phyloP scores from a whole-genome alignment of 2,329 filamentous ascomycete species.

The Colletotrichum echinochloae region DNA sequence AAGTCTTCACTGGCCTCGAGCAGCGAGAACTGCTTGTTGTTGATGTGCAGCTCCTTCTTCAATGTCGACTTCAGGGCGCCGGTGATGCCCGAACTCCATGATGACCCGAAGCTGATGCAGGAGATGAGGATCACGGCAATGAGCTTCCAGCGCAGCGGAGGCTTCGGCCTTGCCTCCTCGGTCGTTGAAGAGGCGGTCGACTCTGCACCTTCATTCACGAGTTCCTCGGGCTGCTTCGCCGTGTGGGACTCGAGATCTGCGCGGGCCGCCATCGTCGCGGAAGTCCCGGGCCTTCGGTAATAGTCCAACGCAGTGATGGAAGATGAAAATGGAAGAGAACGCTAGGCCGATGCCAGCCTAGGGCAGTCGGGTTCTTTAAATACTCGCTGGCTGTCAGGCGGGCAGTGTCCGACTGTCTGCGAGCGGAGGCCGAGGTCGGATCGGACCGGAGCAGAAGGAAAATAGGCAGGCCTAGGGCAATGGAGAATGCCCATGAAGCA shows the following conservation, averaged over 20 bases:
- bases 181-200: conserved; percentile 7
- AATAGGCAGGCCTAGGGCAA: conserved; percentile 4
- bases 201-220: conserved; percentile 26
- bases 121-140: conserved; percentile 61
- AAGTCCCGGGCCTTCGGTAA: conserved; percentile 2
- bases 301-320: neutral
- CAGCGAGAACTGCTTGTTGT: conserved; percentile 69
- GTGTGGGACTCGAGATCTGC: conserved; percentile 25
- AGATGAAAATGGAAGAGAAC: neutral
- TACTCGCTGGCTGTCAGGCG: neutral
- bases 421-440: conserved; percentile 15
- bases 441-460: conserved; percentile 17
- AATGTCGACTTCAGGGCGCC: conserved; percentile 71
- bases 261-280: conserved; percentile 17
- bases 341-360: neutral
- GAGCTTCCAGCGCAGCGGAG: conserved; percentile 42
- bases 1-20: conserved; percentile 72
- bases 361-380: conserved; percentile 3
- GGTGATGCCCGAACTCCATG: conserved; percentile 71
- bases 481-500: conserved; percentile 6
- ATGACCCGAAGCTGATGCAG: conserved; percentile 68
- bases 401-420: neutral
- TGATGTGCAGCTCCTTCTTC: conserved; percentile 70
- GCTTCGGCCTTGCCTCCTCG: conserved; percentile 21
- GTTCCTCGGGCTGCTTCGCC: conserved; percentile 27